phyloP scores from a whole-genome alignment of 768 basidiomycete genomes.

The Lactarius trivialis region DNA sequence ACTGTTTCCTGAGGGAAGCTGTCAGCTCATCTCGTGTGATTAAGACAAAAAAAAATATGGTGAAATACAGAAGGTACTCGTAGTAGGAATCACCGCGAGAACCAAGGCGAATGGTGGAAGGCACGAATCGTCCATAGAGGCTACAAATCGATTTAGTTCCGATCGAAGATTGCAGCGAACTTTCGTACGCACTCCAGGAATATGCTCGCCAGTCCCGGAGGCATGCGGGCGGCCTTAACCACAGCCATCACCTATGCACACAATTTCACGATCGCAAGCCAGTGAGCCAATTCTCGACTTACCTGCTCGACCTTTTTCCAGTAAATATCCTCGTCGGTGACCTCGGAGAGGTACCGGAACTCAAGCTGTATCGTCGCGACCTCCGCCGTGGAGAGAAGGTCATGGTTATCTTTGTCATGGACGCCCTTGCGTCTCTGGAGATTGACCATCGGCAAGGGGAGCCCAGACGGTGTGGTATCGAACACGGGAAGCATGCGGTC shows the following conservation, averaged over 20 bases:
- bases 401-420: slow-evolving; percentile 50
- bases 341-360: slow-evolving; percentile 74
- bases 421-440: slow-evolving; percentile 55
- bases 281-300: neutral
- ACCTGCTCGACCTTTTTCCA: slow-evolving; percentile 80
- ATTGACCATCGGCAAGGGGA: slow-evolving; percentile 79
- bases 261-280: neutral
- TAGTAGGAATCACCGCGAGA: slow-evolving; percentile 93
- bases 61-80: slow-evolving; percentile 73
- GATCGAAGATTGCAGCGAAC: neutral
- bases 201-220: slow-evolving; percentile 76
- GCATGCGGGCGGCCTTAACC: slow-evolving; percentile 53
- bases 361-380: slow-evolving; percentile 87
- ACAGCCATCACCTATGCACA: slow-evolving; percentile 54
- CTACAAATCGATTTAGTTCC: slow-evolving; percentile 29
- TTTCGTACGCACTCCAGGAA: slow-evolving; percentile 58
- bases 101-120: slow-evolving; percentile 79
- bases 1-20: slow-evolving; percentile 52
- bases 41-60: slow-evolving; percentile 8
- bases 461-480: slow-evolving; percentile 69
- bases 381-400: slow-evolving; percentile 75
- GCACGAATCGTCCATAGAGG: slow-evolving; percentile 44
- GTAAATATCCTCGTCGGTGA: slow-evolving; percentile 73
- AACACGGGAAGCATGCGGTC: slow-evolving; percentile 82
- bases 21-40: slow-evolving; percentile 13